Evolutionary conservation across 768 basidiomycete species (phyloP).

Genomic region (Fomitopsis serialis): DNA sequence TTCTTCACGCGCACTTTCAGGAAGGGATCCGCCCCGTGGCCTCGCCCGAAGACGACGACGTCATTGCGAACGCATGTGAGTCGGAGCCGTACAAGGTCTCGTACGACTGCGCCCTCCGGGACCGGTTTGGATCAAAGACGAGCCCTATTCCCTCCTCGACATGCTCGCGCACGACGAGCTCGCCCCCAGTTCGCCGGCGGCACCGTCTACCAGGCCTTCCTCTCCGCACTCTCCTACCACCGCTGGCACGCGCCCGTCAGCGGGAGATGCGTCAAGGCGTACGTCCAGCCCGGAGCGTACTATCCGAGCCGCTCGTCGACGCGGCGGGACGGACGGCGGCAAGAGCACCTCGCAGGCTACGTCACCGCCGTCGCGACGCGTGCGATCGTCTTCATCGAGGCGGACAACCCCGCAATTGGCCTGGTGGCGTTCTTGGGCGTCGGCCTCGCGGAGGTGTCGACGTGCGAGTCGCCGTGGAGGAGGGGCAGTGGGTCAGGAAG

Average conservation of each 20-base stretch:
- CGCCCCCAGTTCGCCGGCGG: slow-evolving; percentile 42
- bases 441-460: slow-evolving; percentile 60
- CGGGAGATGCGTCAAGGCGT: slow-evolving; percentile 35
- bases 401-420: slow-evolving; percentile 45
- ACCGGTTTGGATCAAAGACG: slow-evolving; percentile 55
- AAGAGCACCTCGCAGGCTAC: slow-evolving; percentile 32
- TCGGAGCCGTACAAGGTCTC: slow-evolving; percentile 40
- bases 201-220: slow-evolving; percentile 52
- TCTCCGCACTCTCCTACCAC: slow-evolving; percentile 50
- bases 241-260: slow-evolving; percentile 59
- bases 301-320: slow-evolving; percentile 33
- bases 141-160: slow-evolving; percentile 54
- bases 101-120: slow-evolving; percentile 31
- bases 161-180: slow-evolving; percentile 42
- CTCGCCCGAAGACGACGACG: slow-evolving; percentile 2
- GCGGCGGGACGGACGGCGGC: slow-evolving; percentile 5
- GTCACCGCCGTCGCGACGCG: slow-evolving; percentile 44
- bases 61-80: slow-evolving; percentile 51
- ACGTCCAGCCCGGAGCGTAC: slow-evolving; percentile 46
- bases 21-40: slow-evolving; percentile 10
- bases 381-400: slow-evolving; percentile 48
- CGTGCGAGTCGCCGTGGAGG: no score
- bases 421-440: slow-evolving; percentile 52
- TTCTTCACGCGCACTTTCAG: slow-evolving; percentile 33
- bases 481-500: no score